A percentile compares a stretch with the other conserved stretches of the same genome.
These are phyloP conservation scores for Ambrosia artemisiifolia DNA, from an alignment of 129 eudicot species.

Conservation along the genomic window DNA sequence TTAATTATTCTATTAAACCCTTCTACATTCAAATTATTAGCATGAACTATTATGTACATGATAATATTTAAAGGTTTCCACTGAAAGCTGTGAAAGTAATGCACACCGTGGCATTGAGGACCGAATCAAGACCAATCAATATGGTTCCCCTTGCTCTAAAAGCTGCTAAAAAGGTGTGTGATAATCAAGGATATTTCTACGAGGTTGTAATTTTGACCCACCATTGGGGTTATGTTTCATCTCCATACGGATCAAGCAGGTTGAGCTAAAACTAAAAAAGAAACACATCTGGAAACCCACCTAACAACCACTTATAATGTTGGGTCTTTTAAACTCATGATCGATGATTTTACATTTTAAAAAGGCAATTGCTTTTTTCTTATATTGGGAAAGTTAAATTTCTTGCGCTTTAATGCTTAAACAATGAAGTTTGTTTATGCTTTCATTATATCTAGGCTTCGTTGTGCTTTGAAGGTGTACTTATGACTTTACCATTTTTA, in stretches of 20 bases:
- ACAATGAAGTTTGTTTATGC: too few species aligned
- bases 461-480: too few species aligned
- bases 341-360: too few species aligned
- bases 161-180: constrained; percentile 54
- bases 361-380: too few species aligned
- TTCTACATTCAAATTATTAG: background rate
- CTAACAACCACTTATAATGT: too few species aligned
- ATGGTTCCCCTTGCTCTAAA: constrained; percentile 43
- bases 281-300: too few species aligned
- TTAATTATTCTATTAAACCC: background rate
- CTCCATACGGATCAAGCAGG: background rate
- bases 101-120: constrained; percentile 95
- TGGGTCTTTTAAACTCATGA: too few species aligned
- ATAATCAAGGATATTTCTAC: background rate
- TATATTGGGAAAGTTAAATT: too few species aligned
- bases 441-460: too few species aligned
- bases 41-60: background rate
- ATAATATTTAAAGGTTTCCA: constrained; percentile 55
- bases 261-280: too few species aligned
- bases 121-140: constrained; percentile 56
- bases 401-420: too few species aligned
- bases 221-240: background rate
- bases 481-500: too few species aligned
- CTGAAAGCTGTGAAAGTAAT: constrained; percentile 93
- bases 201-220: background rate